Conservation (phyloP, 495 filamentous ascomycete genomes). For the Podospora pseudocomata region DNA sequence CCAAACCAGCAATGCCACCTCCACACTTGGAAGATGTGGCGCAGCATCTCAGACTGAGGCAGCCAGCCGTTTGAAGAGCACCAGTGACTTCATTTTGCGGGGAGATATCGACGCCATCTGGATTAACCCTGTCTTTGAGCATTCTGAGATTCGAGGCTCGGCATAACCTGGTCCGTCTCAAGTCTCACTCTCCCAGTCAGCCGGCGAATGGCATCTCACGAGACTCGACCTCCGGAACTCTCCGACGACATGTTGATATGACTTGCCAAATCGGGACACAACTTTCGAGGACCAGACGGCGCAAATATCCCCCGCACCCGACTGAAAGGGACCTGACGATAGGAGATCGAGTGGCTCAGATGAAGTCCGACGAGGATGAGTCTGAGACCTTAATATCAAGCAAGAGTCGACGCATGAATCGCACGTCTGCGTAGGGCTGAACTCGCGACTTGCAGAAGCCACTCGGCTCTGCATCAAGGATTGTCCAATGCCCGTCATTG, state of each 20-base stretch:
- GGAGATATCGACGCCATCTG: background rate
- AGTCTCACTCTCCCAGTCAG: background rate
- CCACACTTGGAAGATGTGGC: slow-evolving; percentile 7
- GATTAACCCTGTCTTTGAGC: background rate
- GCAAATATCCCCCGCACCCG: slow-evolving; percentile 9
- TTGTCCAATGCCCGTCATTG: slow-evolving; percentile 6
- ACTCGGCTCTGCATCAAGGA: slow-evolving; percentile 4
- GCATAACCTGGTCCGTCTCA: background rate
- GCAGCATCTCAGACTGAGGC: slow-evolving; percentile 10
- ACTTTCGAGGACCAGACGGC: slow-evolving; percentile 9
- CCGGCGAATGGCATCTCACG: background rate
- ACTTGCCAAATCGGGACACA: slow-evolving; percentile 1
- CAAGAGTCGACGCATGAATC: background rate
- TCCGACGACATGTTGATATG: background rate
- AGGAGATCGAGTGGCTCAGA: background rate
- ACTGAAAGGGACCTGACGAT: background rate
- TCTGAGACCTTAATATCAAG: background rate
- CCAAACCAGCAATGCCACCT: slow-evolving; percentile 6
- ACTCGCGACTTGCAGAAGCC: slow-evolving; percentile 8
- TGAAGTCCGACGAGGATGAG: background rate
- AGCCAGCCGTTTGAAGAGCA: background rate
- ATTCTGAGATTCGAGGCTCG: background rate
- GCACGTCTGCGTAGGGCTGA: slow-evolving; percentile 4
- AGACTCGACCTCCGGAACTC: background rate
- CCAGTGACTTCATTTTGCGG: slow-evolving; percentile 7